Conservation (phyloP, 1,139 yeast species). For the Diutina mesorugosa region DNA sequence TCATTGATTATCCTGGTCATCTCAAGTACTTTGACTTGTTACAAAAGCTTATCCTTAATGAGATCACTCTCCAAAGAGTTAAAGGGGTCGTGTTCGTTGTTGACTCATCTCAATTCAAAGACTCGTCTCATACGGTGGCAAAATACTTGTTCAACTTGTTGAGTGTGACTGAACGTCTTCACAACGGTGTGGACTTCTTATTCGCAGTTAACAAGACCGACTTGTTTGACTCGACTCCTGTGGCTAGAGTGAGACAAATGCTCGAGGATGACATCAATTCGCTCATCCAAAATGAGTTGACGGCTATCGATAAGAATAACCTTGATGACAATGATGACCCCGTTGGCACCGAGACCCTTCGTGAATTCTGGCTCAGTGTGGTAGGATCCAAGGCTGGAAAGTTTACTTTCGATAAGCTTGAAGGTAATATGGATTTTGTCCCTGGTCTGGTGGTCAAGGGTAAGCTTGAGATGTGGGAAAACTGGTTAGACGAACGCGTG, state of each 20-base stretch:
- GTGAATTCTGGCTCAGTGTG: conserved; percentile 32
- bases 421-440: conserved; percentile 58
- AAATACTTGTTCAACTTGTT: conserved; percentile 43
- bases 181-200: conserved; percentile 56
- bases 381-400: conserved; percentile 22
- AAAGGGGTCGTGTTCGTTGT: conserved; percentile 62
- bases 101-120: conserved; percentile 34
- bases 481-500: conserved; percentile 69
- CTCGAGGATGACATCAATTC: conserved; percentile 55
- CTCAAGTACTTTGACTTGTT: conserved; percentile 48
- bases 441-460: conserved; percentile 57
- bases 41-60: conserved; percentile 27
- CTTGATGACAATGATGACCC: conserved; percentile 15
- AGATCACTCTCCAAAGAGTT: conserved; percentile 31
- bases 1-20: conserved; percentile 84
- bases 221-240: conserved; percentile 69
- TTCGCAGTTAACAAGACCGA: conserved; percentile 79
- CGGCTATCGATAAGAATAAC: conserved; percentile 25
- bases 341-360: conserved; percentile 14
- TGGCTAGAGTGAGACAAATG: conserved; percentile 39
- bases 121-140: conserved; percentile 19
- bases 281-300: conserved; percentile 33
- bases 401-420: conserved; percentile 54
- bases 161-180: conserved; percentile 42
- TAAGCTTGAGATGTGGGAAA: conserved; percentile 47